Percentiles rank a stretch among this genome's conserved stretches.
phyloP scores from a whole-genome alignment of 345 rosid species.

The Linum lewisii region DNA sequence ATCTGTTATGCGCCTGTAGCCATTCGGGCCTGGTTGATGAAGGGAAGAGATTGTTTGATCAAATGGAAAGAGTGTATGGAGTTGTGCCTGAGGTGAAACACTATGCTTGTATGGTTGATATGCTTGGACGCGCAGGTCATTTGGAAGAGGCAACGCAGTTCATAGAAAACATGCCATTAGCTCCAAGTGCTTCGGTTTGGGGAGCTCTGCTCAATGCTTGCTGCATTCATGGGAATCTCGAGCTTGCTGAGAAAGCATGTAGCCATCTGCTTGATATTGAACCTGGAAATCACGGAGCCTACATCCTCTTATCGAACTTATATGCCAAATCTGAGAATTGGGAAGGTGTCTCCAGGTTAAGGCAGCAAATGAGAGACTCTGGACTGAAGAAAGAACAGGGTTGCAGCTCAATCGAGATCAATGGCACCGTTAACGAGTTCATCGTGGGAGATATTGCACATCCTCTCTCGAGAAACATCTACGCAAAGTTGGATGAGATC shows the following conservation, averaged over 20 bases:
- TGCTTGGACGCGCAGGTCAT: background rate
- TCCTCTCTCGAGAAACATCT: no score
- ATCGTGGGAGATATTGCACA: no score
- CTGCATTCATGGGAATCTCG: background rate
- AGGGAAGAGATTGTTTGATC: background rate
- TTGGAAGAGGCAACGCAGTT: background rate
- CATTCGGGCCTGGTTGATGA: background rate
- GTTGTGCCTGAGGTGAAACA: background rate
- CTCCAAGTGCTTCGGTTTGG: background rate
- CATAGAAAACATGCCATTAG: background rate
- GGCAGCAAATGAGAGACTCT: no score
- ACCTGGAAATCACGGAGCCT: background rate
- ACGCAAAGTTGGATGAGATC: background rate
- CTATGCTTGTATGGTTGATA: constrained; percentile 3
- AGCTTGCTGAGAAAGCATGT: background rate
- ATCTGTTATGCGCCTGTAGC: background rate
- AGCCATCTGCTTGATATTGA: background rate
- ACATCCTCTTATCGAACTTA: background rate
- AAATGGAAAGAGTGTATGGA: background rate
- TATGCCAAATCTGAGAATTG: no score
- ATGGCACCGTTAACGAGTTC: no score
- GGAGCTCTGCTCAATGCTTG: background rate
- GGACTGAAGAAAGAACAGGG: no score
- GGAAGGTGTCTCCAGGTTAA: no score
- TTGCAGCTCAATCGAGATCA: no score